Conservation (phyloP, 2,329 filamentous ascomycete species). For the Diaporthe citri region DNA sequence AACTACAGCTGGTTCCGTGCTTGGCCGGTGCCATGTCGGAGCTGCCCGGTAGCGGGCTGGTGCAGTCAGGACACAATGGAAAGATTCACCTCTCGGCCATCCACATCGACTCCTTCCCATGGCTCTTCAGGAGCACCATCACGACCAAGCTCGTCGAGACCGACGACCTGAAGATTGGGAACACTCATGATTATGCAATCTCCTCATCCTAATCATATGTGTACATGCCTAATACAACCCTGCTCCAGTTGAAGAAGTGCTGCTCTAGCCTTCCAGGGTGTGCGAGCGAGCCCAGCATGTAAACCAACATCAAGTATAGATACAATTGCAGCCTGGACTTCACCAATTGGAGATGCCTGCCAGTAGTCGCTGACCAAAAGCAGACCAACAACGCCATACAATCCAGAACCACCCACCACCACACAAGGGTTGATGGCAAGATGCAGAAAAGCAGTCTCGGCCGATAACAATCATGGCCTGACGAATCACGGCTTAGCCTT, state of each 20-base stretch:
- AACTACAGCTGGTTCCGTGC: neutral
- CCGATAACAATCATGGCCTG: neutral
- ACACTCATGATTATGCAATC: slow-evolving; percentile 30
- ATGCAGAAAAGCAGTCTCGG: neutral
- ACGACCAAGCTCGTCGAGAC: neutral
- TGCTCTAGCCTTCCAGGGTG: neutral
- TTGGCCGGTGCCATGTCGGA: neutral
- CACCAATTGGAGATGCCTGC: neutral
- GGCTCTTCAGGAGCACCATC: neutral
- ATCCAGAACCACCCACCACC: neutral
- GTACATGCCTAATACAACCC: slow-evolving; percentile 26
- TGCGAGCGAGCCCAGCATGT: slow-evolving; percentile 1
- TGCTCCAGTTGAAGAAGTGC: slow-evolving; percentile 3
- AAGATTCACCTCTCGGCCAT: neutral
- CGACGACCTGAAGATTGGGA: neutral
- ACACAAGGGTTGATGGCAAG: neutral
- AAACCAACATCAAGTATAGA: slow-evolving; percentile 1
- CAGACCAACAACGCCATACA: slow-evolving; percentile 28
- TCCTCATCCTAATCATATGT: slow-evolving; percentile 24
- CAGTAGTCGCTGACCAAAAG: neutral
- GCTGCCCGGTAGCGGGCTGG: neutral
- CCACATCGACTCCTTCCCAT: neutral
- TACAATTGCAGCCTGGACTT: neutral
- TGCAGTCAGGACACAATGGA: neutral
- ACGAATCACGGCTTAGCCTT: neutral